phyloP scores from a whole-genome alignment of 1,139 yeast genomes.

The Pichia inconspicua region DNA sequence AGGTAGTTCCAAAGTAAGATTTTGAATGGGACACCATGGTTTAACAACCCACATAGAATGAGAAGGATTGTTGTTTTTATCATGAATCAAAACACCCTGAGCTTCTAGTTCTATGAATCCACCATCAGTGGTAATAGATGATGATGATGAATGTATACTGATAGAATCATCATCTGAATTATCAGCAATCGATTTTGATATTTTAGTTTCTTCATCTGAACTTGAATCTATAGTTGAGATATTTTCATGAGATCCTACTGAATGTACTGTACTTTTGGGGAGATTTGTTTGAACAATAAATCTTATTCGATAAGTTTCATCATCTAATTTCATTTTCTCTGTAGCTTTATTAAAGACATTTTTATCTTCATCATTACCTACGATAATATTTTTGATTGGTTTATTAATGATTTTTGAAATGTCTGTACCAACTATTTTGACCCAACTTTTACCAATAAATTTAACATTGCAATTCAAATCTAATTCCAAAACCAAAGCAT shows the following conservation, averaged over 20 bases:
- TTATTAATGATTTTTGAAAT: slow-evolving; percentile 45
- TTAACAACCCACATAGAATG: slow-evolving; percentile 93
- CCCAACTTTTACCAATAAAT: slow-evolving; percentile 74
- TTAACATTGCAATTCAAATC: slow-evolving; percentile 73
- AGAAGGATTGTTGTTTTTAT: slow-evolving; percentile 52
- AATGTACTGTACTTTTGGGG: not conserved
- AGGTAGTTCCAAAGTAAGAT: slow-evolving; percentile 61
- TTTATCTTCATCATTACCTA: slow-evolving; percentile 60
- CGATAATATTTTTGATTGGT: slow-evolving; percentile 57
- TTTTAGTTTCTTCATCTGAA: slow-evolving; percentile 20
- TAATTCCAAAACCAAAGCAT: slow-evolving; percentile 80
- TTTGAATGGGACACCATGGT: slow-evolving; percentile 57
- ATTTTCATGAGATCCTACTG: not conserved
- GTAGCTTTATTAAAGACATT: slow-evolving; percentile 65
- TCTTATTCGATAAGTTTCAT: slow-evolving; percentile 68
- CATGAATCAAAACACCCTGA: slow-evolving; percentile 88
- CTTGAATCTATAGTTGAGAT: slow-evolving; percentile 10
- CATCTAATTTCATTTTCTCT: slow-evolving; percentile 63
- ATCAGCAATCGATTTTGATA: slow-evolving; percentile 8
- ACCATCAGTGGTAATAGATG: slow-evolving; percentile 37
- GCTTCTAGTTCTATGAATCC: slow-evolving; percentile 75
- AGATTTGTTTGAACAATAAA: slow-evolving; percentile 50
- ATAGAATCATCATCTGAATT: slow-evolving; percentile 20
- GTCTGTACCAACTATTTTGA: slow-evolving; percentile 59
- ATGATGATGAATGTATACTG: slow-evolving; percentile 23